A percentile compares a stretch with the other conserved stretches of the same genome.
Conservation (phyloP, 2,329 filamentous ascomycete species). For the Aotearoamyces nothofagi region DNA sequence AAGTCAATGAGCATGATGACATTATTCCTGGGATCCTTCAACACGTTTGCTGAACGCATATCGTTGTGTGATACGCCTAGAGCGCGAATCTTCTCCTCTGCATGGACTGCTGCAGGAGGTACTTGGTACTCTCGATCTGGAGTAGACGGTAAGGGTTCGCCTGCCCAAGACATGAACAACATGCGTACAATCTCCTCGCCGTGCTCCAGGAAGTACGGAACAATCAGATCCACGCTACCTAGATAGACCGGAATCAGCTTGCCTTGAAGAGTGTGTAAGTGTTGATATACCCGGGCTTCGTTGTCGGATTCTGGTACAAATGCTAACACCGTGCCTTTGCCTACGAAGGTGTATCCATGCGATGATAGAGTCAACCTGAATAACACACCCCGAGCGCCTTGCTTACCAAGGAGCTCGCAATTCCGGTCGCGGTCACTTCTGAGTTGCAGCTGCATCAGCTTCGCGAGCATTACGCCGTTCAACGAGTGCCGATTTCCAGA, state of each 20-base stretch:
- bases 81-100: not conserved
- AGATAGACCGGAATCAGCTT: conserved; percentile 21
- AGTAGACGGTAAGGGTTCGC: conserved; percentile 5
- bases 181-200: conserved; percentile 20
- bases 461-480: conserved; percentile 15
- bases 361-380: conserved; percentile 24
- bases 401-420: conserved; percentile 14
- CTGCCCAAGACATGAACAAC: conserved; percentile 22
- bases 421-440: conserved; percentile 15
- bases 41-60: conserved; percentile 1
- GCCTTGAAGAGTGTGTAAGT: conserved; percentile 19
- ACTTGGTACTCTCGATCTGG: not conserved
- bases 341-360: conserved; percentile 26
- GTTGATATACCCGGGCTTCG: conserved; percentile 20
- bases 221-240: conserved; percentile 21
- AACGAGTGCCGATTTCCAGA: conserved; percentile 10
- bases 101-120: not conserved
- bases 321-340: conserved; percentile 22
- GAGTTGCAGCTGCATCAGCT: conserved; percentile 19
- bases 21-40: not conserved
- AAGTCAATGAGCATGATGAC: conserved; percentile 3
- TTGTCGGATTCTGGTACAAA: conserved; percentile 20
- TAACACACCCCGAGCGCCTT: conserved; percentile 21
- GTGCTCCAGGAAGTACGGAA: conserved; percentile 20
- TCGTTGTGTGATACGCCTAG: conserved; percentile 1